phyloP scores from a whole-genome alignment of 208 protist genomes.

The Zelonia costaricensis region DNA sequence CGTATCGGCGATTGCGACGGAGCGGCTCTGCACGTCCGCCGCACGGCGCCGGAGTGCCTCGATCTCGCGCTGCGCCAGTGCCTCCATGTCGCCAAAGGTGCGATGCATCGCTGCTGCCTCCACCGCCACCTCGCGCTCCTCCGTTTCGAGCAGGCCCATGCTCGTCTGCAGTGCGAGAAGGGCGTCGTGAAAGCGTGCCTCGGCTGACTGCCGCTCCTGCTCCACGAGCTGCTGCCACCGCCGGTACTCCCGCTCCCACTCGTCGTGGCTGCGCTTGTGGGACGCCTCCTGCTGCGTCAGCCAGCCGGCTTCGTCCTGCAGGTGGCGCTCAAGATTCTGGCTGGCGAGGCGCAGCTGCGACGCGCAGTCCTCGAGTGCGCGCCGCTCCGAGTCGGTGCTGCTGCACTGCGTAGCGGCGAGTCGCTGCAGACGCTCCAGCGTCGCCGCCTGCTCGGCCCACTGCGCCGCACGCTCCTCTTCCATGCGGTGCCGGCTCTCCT shows the following conservation, averaged over 20 bases:
- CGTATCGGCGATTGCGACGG: slow-evolving; percentile 26
- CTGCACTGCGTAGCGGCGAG: slow-evolving; percentile 49
- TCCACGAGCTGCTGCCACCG: slow-evolving; percentile 71
- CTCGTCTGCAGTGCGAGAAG: slow-evolving; percentile 47
- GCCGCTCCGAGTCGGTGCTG: slow-evolving; percentile 47
- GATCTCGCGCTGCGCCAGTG: slow-evolving; percentile 36
- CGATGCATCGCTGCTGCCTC: slow-evolving; percentile 39
- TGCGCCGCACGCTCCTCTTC: slow-evolving; percentile 33
- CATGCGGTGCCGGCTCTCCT: slow-evolving; percentile 35
- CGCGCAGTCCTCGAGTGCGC: slow-evolving; percentile 38
- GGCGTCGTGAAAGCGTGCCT: slow-evolving; percentile 54
- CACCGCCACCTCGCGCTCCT: slow-evolving; percentile 49
- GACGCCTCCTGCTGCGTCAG: slow-evolving; percentile 59
- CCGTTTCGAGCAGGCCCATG: slow-evolving; percentile 37
- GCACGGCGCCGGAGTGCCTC: slow-evolving; percentile 37
- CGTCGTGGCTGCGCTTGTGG: slow-evolving; percentile 36
- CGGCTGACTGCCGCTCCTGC: slow-evolving; percentile 48
- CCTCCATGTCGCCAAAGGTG: slow-evolving; percentile 34
- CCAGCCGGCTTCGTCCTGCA: slow-evolving; percentile 67
- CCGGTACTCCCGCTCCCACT: slow-evolving; percentile 78
- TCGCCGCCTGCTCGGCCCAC: slow-evolving; percentile 35
- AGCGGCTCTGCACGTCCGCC: slow-evolving; percentile 48
- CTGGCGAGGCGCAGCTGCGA: slow-evolving; percentile 45
- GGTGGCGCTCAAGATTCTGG: slow-evolving; percentile 51
- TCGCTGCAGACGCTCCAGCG: slow-evolving; percentile 42